Base-by-base conservation (phyloP, 495 filamentous ascomycete species). In the Hypoxylon fuscum region DNA sequence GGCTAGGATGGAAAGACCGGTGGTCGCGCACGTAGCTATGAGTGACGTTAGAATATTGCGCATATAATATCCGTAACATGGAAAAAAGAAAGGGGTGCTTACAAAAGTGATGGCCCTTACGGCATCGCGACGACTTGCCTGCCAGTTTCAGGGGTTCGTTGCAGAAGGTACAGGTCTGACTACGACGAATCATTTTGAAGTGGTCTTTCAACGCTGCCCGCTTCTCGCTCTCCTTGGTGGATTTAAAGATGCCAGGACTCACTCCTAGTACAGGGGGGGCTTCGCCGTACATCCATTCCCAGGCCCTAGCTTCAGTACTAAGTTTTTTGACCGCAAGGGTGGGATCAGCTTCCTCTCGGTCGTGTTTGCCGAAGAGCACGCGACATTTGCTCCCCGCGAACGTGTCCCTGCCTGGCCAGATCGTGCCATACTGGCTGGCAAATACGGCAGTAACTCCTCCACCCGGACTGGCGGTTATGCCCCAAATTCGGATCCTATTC, bases 241-340 rank as follows among this genome's bases (percentile, higher is more conserved):
- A 6, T 1, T 12, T 52, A 11, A 34, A 46, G 1, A 14, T 18
- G 40, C 46, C 51, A 9, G 73, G 61, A 22, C 76, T 49, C 8
- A 75, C 64, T 31, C 76, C 77, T 0, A 74, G 67, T 4, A 82
- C 77, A 1, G 71, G 68, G 1, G 73, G 75, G 6, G 75, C 79
- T 14, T 67, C 71, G 42, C 77, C 79, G 58, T 82, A 82, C 70
- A 82, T 77, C 69, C 74, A 76, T 40, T 80, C 78, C 64, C 78
- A 78, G 46, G 76, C 65, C 9, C 55, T 62, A 0, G 70, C 77
- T 54, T 82, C 79, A 7, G 77, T 79, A 12, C 76, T 80, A 8
- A 76, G 61, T n/a, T 66, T 53, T 49, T 62, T 59, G 34, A 35
- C 44, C 1, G 32, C 35, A 22, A 38, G 20, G 17, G 37, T 20